Percentiles rank a stretch among this genome's conserved stretches.
Evolutionary conservation across 2,329 filamentous ascomycete species (phyloP).

Genomic region (Rutstroemia sp.): DNA sequence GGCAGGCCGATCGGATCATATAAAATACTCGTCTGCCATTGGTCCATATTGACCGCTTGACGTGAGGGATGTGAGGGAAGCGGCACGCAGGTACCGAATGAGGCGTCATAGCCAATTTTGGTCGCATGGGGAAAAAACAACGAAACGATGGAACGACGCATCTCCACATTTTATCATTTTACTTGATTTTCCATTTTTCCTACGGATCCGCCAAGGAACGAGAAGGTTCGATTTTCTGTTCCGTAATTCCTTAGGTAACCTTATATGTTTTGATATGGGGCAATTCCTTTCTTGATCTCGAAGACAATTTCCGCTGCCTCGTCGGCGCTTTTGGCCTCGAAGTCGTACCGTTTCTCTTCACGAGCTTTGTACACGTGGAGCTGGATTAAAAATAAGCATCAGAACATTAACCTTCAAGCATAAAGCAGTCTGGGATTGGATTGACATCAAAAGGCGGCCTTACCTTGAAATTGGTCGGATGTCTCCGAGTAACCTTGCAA

Average conservation of each 20-base stretch:
- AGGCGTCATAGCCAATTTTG: too few species aligned
- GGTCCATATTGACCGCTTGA: too few species aligned
- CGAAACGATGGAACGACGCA: too few species aligned
- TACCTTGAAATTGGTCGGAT: conserved; percentile 75
- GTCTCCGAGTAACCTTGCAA: conserved; percentile 72
- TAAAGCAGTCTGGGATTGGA: background rate
- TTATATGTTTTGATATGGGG: conserved; percentile 42
- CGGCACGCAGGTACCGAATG: too few species aligned
- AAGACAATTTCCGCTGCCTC: conserved; percentile 74
- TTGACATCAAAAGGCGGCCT: conserved; percentile 12
- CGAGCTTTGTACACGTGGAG: conserved; percentile 66
- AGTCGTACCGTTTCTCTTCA: conserved; percentile 77
- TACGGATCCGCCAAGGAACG: background rate
- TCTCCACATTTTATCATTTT: too few species aligned
- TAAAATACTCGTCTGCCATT: too few species aligned
- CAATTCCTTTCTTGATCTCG: conserved; percentile 70
- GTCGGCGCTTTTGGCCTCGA: conserved; percentile 64
- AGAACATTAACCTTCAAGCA: background rate
- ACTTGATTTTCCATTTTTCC: background rate
- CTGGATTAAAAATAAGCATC: conserved; percentile 30
- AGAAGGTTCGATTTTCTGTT: background rate
- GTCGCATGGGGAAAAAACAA: too few species aligned
- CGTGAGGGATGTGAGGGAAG: too few species aligned
- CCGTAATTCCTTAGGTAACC: background rate
- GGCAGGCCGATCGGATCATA: too few species aligned